Evolutionary conservation across 2,329 filamentous ascomycete genomes (phyloP).

Genomic region (Dothideomycetes sp.): DNA sequence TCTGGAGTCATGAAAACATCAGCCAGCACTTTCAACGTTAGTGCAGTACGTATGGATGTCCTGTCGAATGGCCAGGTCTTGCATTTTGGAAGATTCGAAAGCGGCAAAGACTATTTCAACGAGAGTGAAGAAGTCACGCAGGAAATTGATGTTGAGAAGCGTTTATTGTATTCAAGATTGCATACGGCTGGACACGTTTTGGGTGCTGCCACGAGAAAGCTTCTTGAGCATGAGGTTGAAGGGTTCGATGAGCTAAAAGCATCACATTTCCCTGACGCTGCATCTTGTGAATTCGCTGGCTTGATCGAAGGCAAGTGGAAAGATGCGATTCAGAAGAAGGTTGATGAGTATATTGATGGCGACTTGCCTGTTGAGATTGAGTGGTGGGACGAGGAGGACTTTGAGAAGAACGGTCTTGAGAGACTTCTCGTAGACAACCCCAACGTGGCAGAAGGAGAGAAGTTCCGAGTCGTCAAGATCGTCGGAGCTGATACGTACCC

Average conservation of each 20-base stretch:
- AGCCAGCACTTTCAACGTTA: constrained; percentile 14
- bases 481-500: constrained; percentile 61
- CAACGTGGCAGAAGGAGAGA: constrained; percentile 33
- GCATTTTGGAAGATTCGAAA: constrained; percentile 16
- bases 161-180: constrained; percentile 55
- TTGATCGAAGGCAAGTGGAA: constrained; percentile 56
- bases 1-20: constrained; percentile 14
- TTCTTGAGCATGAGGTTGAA: constrained; percentile 30
- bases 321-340: constrained; percentile 49
- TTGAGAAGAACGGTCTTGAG: constrained; percentile 45
- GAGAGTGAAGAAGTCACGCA: constrained; percentile 38
- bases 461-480: constrained; percentile 60
- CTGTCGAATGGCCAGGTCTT: constrained; percentile 13
- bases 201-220: constrained; percentile 44
- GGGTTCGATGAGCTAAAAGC: constrained; percentile 61
- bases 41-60: constrained; percentile 15
- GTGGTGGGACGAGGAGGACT: constrained; percentile 59
- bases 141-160: constrained; percentile 50
- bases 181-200: constrained; percentile 69
- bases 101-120: constrained; percentile 3
- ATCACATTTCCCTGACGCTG: constrained; percentile 59
- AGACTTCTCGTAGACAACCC: constrained; percentile 37
- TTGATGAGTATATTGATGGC: constrained; percentile 49
- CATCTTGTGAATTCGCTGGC: constrained; percentile 59
- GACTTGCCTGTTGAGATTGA: constrained; percentile 53